Conservation (phyloP, 176 grass and related monocot genomes). For the Triticum aestivum region IWGSC_CS_RefSeq_v2.1 NC_057812.1:576370914-576371413, state of each 20-base stretch:
- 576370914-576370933: background rate
- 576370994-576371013: background rate
- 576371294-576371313: background rate
- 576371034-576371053: background rate
- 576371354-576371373: background rate
- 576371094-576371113: background rate
- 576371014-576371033: constrained; percentile 9
- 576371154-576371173: background rate
- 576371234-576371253: background rate
- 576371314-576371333: background rate
- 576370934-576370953: background rate
- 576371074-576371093: background rate
- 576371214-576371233: background rate
- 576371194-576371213: background rate
- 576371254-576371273: background rate
- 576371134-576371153: background rate
- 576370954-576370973: background rate
- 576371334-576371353: background rate
- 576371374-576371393: background rate
- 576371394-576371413: no score
- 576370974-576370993: background rate
- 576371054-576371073: background rate
- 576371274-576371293: background rate
- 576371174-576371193: background rate
- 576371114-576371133: background rate